Evolutionary conservation across 164 flowering plant species (phyloP).

Genomic region (Piper betle): DNA sequence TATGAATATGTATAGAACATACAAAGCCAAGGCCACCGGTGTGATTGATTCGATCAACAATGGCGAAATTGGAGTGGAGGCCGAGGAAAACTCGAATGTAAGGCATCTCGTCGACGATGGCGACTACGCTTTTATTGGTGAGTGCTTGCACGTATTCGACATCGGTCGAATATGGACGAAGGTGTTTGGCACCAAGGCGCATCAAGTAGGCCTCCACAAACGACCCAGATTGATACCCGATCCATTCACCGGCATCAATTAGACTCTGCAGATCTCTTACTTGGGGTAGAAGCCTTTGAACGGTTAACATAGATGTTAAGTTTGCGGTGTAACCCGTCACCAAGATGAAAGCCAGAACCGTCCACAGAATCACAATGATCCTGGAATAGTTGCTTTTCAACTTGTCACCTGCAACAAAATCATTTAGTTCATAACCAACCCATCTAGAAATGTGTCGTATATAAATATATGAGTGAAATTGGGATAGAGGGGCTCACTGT

Average conservation of each 20-base stretch:
- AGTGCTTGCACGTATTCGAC: slow-evolving; percentile 15
- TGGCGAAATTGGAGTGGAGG: slow-evolving; percentile 7
- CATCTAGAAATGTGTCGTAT: no score
- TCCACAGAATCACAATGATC: slow-evolving; percentile 39
- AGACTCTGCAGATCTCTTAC: slow-evolving; percentile 24
- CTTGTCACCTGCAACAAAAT: slow-evolving; percentile 28
- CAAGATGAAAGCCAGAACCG: slow-evolving; percentile 33
- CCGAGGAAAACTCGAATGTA: slow-evolving; percentile 12
- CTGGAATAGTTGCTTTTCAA: slow-evolving; percentile 27
- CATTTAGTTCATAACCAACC: no score
- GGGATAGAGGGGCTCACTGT: no score
- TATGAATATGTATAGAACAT: no score
- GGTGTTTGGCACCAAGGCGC: slow-evolving; percentile 4
- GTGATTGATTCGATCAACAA: slow-evolving; percentile 11
- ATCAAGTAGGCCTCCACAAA: slow-evolving; percentile 14
- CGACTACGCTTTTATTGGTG: slow-evolving; percentile 15
- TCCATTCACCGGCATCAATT: slow-evolving; percentile 13
- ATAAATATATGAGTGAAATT: no score
- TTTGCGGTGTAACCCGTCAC: slow-evolving; percentile 46
- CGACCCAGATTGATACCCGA: slow-evolving; percentile 34
- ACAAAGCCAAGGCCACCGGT: slow-evolving; percentile 26
- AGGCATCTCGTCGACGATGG: slow-evolving; percentile 18
- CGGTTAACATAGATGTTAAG: slow-evolving; percentile 37
- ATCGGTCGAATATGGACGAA: slow-evolving; percentile 7
- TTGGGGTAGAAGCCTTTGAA: slow-evolving; percentile 27